Evolutionary conservation across 768 basidiomycete species (phyloP).

Genomic region (Cystobasidium onofrii): DNA sequence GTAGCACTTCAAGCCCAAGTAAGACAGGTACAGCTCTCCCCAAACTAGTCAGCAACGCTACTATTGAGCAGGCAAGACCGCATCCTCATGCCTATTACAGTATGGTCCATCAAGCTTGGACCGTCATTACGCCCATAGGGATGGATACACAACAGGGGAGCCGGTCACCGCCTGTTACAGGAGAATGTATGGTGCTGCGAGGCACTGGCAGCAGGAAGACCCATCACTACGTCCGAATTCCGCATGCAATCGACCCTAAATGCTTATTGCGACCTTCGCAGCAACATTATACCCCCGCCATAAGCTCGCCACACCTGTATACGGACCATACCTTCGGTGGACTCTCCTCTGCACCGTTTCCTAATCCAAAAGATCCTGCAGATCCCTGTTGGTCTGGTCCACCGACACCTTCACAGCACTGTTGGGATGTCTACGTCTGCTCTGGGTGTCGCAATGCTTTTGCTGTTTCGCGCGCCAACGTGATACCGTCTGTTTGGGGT

Average conservation of each 20-base stretch:
- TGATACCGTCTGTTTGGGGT: neutral
- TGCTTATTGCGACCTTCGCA: neutral
- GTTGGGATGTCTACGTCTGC: slow-evolving; percentile 22
- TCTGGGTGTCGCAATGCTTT: slow-evolving; percentile 11
- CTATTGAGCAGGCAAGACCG: neutral
- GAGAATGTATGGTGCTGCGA: neutral
- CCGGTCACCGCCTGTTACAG: neutral
- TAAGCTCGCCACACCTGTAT: neutral
- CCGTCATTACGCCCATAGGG: slow-evolving; percentile 8
- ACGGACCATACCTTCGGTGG: neutral
- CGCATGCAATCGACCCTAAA: slow-evolving; percentile 18
- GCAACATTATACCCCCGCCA: neutral
- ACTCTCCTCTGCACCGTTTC: neutral
- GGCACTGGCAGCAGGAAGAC: neutral
- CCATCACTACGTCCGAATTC: slow-evolving; percentile 27
- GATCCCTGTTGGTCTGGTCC: neutral
- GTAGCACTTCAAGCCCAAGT: neutral
- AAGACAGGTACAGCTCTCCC: neutral
- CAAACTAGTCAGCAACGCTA: neutral
- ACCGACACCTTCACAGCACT: neutral
- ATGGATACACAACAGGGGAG: neutral
- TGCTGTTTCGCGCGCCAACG: neutral
- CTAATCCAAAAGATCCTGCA: neutral
- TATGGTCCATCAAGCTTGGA: slow-evolving; percentile 22
- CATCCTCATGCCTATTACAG: slow-evolving; percentile 32